A percentile compares a stretch with the other conserved stretches of the same genome.
phyloP scores from a whole-genome alignment of 495 filamentous ascomycete genomes.

The Penicillium tannophilum region DNA sequence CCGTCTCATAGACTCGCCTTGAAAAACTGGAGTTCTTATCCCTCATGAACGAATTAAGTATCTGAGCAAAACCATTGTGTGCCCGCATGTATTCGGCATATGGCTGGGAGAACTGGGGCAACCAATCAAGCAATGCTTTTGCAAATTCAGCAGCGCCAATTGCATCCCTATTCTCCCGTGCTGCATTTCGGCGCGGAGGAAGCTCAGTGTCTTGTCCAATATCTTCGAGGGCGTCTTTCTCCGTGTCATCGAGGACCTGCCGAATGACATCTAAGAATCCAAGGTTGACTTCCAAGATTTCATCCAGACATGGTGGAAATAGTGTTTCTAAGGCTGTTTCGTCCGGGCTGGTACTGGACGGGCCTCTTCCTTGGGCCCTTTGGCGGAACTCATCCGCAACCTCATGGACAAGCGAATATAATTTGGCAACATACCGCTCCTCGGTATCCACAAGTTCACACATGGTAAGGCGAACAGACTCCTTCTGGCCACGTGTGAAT shows the following conservation, averaged over 20 bases:
- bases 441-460: slow-evolving; percentile 92
- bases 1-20: slow-evolving; percentile 74
- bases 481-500: slow-evolving; percentile 79
- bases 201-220: slow-evolving; percentile 58
- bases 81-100: slow-evolving; percentile 90
- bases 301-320: slow-evolving; percentile 77
- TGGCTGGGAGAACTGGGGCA: slow-evolving; percentile 83
- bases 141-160: slow-evolving; percentile 76
- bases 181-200: slow-evolving; percentile 35
- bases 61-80: slow-evolving; percentile 79
- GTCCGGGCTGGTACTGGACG: slow-evolving; percentile 69
- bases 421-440: slow-evolving; percentile 84
- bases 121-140: slow-evolving; percentile 80
- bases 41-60: slow-evolving; percentile 72
- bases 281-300: slow-evolving; percentile 77
- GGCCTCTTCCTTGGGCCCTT: slow-evolving; percentile 58
- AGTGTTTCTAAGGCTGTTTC: slow-evolving; percentile 70
- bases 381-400: slow-evolving; percentile 72
- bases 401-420: slow-evolving; percentile 77
- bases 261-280: slow-evolving; percentile 75
- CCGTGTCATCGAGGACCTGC: slow-evolving; percentile 76
- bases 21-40: slow-evolving; percentile 77
- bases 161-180: slow-evolving; percentile 60
- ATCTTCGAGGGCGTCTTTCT: slow-evolving; percentile 73
- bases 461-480: slow-evolving; percentile 83